Percentiles rank a stretch among this genome's conserved stretches.
Evolutionary conservation across 2,329 filamentous ascomycete species (phyloP).

Genomic region (Penicillium polonicum): DNA sequence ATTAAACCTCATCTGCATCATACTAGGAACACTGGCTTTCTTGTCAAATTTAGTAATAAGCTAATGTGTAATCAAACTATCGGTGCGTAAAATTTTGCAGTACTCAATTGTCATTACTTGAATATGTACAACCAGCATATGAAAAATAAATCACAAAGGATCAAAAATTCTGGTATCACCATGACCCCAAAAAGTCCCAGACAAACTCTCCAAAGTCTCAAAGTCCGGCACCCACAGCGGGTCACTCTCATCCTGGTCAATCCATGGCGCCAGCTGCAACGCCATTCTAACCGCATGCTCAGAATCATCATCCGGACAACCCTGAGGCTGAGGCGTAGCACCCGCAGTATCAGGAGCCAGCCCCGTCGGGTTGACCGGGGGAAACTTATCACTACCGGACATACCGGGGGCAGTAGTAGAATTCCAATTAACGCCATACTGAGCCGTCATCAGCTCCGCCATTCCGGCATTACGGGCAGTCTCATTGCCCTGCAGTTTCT

Average conservation of each 20-base stretch:
- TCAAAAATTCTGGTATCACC: slow-evolving; percentile 32
- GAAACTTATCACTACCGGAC: slow-evolving; percentile 17
- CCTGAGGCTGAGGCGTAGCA: neutral
- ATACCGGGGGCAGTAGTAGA: slow-evolving; percentile 15
- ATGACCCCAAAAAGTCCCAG: slow-evolving; percentile 31
- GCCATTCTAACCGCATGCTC: slow-evolving; percentile 41
- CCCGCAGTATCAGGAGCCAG: slow-evolving; percentile 14
- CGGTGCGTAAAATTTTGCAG: too few species aligned
- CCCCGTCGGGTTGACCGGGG: slow-evolving; percentile 9
- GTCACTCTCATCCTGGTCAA: slow-evolving; percentile 37
- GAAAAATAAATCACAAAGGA: slow-evolving; percentile 23
- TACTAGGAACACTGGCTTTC: too few species aligned
- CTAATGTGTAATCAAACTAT: too few species aligned
- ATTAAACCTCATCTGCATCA: too few species aligned
- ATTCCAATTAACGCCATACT: slow-evolving; percentile 25
- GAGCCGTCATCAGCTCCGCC: slow-evolving; percentile 43
- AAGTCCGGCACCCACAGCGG: slow-evolving; percentile 44
- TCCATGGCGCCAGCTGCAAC: slow-evolving; percentile 42
- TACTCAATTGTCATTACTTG: too few species aligned
- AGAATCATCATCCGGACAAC: slow-evolving; percentile 23
- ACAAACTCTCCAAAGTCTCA: slow-evolving; percentile 36
- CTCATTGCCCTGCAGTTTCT: slow-evolving; percentile 45
- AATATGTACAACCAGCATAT: too few species aligned
- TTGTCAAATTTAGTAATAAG: too few species aligned
- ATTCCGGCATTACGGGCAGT: slow-evolving; percentile 36